Conservation (phyloP, 2,329 filamentous ascomycete genomes). For the Epichloe scottii region DNA sequence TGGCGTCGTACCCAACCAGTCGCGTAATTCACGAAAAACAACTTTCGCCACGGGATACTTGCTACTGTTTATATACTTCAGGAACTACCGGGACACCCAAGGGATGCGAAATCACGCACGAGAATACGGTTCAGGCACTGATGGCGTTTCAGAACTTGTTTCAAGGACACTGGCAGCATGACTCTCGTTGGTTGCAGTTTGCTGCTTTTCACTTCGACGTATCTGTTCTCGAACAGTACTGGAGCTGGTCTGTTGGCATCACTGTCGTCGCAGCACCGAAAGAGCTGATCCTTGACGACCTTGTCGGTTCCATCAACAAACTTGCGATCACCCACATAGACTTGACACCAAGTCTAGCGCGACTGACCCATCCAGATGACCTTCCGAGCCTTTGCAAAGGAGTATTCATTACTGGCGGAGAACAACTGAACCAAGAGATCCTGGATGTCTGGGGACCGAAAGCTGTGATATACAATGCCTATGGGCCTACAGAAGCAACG, state of each 20-base stretch:
- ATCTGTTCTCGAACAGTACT: conserved; percentile 85
- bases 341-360: conserved; percentile 75
- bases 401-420: conserved; percentile 88
- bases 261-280: conserved; percentile 70
- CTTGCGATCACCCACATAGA: conserved; percentile 82
- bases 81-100: conserved; percentile 81
- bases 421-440: conserved; percentile 80
- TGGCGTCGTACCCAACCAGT: conserved; percentile 15
- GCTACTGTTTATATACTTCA: conserved; percentile 79
- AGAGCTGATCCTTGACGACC: conserved; percentile 75
- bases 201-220: conserved; percentile 93
- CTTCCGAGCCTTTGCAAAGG: conserved; percentile 69
- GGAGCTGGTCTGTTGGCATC: conserved; percentile 88
- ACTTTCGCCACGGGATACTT: conserved; percentile 40
- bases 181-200: conserved; percentile 81
- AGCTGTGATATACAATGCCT: conserved; percentile 79
- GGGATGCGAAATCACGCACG: conserved; percentile 77
- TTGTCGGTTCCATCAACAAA: conserved; percentile 57
- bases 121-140: conserved; percentile 83
- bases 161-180: conserved; percentile 54
- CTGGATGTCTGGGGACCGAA: conserved; percentile 72
- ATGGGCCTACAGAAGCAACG: conserved; percentile 84
- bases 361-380: conserved; percentile 64
- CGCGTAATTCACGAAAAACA: conserved; percentile 1
- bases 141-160: conserved; percentile 76